A percentile compares a stretch with the other conserved stretches of the same genome.
Evolutionary conservation across 2,329 filamentous ascomycete species (phyloP).

Genomic region (Colletotrichum australisinense): DNA sequence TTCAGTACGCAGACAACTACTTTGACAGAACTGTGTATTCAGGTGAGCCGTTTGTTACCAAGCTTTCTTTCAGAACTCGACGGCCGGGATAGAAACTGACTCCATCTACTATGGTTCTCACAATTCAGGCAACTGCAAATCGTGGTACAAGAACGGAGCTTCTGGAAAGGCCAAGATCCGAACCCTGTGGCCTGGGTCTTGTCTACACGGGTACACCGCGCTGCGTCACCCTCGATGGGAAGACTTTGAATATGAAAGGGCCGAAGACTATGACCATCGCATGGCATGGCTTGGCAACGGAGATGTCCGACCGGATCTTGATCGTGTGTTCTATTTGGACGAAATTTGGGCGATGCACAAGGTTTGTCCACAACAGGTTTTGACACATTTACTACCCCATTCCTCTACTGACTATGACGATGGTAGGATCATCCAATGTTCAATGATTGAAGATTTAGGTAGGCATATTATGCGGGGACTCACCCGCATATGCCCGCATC

Average conservation of each 20-base stretch:
- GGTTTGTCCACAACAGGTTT: neutral
- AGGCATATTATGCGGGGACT: neutral
- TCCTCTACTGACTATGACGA: neutral
- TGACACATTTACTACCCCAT: neutral
- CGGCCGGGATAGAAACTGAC: neutral
- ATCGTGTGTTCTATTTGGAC: conserved; percentile 5
- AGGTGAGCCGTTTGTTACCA: no score
- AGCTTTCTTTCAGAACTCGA: no score
- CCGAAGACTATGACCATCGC: neutral
- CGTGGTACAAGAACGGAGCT: neutral
- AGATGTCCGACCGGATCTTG: neutral
- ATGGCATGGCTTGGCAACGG: conserved; percentile 3
- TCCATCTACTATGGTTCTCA: neutral
- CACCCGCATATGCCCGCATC: neutral
- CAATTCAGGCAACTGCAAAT: neutral
- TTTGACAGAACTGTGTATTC: conserved; percentile 8
- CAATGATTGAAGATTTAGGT: neutral
- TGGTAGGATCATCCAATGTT: conserved; percentile 11
- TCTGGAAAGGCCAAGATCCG: neutral
- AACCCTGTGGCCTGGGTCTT: conserved; percentile 8
- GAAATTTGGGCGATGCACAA: neutral
- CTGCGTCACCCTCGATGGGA: neutral
- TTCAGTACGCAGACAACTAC: neutral
- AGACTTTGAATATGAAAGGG: neutral
- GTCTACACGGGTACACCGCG: neutral